Conservation (phyloP, 306 rosid species). For the Pterocarpus macrocarpus region DNA sequence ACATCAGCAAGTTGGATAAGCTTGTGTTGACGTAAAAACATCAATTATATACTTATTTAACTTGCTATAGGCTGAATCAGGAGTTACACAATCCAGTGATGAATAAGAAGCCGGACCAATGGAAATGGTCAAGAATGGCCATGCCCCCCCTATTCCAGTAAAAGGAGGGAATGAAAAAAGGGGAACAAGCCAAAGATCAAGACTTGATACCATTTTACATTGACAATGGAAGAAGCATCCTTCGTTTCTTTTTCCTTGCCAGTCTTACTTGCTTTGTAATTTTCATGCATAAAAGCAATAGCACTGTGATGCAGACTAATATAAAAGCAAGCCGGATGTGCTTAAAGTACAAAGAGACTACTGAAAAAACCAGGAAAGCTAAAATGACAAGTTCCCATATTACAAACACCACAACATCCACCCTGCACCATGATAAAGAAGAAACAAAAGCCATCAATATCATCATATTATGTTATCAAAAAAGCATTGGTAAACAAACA, state of each 20-base stretch:
- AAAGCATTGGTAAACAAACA: slow-evolving; percentile 25
- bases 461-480: slow-evolving; percentile 20
- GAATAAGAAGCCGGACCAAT: slow-evolving; percentile 41
- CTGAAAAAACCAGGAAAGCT: slow-evolving; percentile 94
- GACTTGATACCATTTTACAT: slow-evolving; percentile 68
- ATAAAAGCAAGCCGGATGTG: slow-evolving; percentile 81
- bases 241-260: slow-evolving; percentile 93
- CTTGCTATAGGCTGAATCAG: slow-evolving; percentile 50
- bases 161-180: slow-evolving; percentile 27
- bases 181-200: slow-evolving; percentile 45
- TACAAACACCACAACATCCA: slow-evolving; percentile 96
- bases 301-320: slow-evolving; percentile 77
- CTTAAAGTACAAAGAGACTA: slow-evolving; percentile 92
- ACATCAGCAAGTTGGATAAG: slow-evolving; percentile 49
- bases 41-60: slow-evolving; percentile 44
- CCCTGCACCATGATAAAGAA: slow-evolving; percentile 76
- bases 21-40: slow-evolving; percentile 40
- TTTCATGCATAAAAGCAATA: slow-evolving; percentile 92
- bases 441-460: slow-evolving; percentile 26
- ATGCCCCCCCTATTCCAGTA: slow-evolving; percentile 39
- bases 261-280: slow-evolving; percentile 94
- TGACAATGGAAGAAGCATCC: slow-evolving; percentile 99
- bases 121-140: slow-evolving; percentile 43
- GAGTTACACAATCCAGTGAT: slow-evolving; percentile 47
- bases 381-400: slow-evolving; percentile 94